Base-by-base conservation (phyloP, 1,284 basidiomycete genomes). In the Ceratobasidium sp. region DNA sequence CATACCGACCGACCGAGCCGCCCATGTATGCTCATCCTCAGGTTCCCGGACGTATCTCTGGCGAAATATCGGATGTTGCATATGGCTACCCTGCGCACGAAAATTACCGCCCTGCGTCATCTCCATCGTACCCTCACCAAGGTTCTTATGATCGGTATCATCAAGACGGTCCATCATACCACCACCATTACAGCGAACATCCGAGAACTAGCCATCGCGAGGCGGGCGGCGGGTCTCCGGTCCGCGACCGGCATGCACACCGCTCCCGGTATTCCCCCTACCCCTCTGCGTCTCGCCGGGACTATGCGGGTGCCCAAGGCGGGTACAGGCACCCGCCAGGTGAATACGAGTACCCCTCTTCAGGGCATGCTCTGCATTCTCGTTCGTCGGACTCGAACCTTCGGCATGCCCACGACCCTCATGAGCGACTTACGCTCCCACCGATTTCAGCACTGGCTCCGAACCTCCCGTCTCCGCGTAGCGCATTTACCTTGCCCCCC, bases 21-120 rank as follows among this genome's bases (percentile, higher is more conserved):
- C 74, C 74, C 11, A 59, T 76, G 74, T 67, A 76, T 68, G 64
- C 74, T 32, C 74, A 76, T 32, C 66, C 74, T 19, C 71, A 74
- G 15, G 49, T 74, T 44, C 71, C 71, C 61, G 61, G 71, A 74
- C 71, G 71, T 65, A 74, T 74, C 71, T 74, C 71, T 74, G 71
- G 71, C 17, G 71, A 74, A 74, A 74, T 74, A 2, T 74, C 71
- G 71, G 71, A 74, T 51, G 32, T 19, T 13, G 61, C 29, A 22
- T 74, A 74, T 44, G 37, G 71, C n/a, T 74, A 74, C 51, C 49
- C 71, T 51, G n/a, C n/a, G 44, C 71, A 74, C 22, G 71, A 49
- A 52, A 65, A 49, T 54, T 74, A 74, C 61, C 71, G 71, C 49
- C 71, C 71, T 64, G 61, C 59, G 61, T 74, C 71, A 54, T 74